A percentile compares a stretch with the other conserved stretches of the same genome.
These are phyloP conservation scores for Pseudogymnoascus sp. DNA, from an alignment of 2,329 filamentous ascomycete species.

Conservation along the genomic window DNA sequence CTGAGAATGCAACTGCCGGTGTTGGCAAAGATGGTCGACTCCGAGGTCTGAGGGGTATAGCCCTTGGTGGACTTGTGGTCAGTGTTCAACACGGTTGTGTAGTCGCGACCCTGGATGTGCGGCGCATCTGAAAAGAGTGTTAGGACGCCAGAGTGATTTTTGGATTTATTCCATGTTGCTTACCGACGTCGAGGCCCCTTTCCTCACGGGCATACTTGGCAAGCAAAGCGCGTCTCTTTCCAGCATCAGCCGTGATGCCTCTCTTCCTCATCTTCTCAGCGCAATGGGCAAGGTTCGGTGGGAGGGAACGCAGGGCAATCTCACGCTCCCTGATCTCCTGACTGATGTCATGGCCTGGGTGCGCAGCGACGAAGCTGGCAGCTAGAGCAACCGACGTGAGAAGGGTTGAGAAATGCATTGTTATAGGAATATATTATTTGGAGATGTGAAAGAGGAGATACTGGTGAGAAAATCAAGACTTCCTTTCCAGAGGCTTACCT, in stretches of 20 bases:
- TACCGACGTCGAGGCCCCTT: slow-evolving; percentile 13
- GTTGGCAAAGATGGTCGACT: slow-evolving; percentile 34
- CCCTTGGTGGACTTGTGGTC: slow-evolving; percentile 17
- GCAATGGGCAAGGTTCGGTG: slow-evolving; percentile 27
- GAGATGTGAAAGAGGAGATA: not conserved
- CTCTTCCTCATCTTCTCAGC: slow-evolving; percentile 29
- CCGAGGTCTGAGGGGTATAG: slow-evolving; percentile 31
- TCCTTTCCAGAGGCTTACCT: not conserved
- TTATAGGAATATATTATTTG: not conserved
- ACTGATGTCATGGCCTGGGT: slow-evolving; percentile 29
- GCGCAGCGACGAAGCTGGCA: slow-evolving; percentile 21
- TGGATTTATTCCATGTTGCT: not conserved
- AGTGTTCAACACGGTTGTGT: slow-evolving; percentile 10
- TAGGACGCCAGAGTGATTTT: not conserved
- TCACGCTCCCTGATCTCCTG: slow-evolving; percentile 26
- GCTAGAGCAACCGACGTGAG: not conserved
- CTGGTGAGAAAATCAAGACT: not conserved
- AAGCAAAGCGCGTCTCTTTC: slow-evolving; percentile 25
- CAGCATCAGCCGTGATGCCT: slow-evolving; percentile 28
- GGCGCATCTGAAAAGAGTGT: not conserved
- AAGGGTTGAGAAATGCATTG: not conserved
- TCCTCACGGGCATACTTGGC: slow-evolving; percentile 22
- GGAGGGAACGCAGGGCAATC: not conserved
- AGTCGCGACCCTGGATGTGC: not conserved
- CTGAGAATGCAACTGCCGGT: slow-evolving; percentile 42